phyloP scores from a whole-genome alignment of 148 eudicot genomes.

The Fallopia convolvulus region DNA sequence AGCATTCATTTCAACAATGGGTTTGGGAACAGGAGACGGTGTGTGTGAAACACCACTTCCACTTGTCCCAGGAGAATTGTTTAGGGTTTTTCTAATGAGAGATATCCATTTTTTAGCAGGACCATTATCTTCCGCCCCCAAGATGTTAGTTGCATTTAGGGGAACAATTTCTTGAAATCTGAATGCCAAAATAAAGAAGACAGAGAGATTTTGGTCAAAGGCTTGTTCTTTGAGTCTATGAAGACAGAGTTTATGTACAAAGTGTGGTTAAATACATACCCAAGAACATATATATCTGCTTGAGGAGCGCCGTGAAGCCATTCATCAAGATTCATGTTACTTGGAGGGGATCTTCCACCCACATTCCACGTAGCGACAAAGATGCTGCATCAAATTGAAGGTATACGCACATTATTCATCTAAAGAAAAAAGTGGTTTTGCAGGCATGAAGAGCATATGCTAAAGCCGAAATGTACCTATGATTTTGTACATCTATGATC shows the following conservation, averaged over 20 bases:
- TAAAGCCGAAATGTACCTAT: conserved; percentile 49
- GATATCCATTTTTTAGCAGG: conserved; percentile 87
- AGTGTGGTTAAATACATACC: conserved; percentile 42
- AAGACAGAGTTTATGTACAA: background rate
- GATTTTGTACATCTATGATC: conserved; percentile 82
- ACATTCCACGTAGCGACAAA: conserved; percentile 98
- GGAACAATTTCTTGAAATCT: conserved; percentile 98
- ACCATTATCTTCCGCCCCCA: conserved; percentile 88
- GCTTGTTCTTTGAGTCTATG: background rate
- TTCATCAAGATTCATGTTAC: conserved; percentile 76
- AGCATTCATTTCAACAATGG: conserved; percentile 68
- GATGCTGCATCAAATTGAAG: conserved; percentile 9
- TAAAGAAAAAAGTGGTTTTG: background rate
- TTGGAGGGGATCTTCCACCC: conserved; percentile 83
- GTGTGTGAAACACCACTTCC: conserved; percentile 63
- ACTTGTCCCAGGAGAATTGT: conserved; percentile 75
- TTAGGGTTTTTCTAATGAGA: conserved; percentile 62
- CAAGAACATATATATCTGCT: conserved; percentile 95
- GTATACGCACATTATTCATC: background rate
- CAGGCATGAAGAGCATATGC: background rate
- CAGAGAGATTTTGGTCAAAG: background rate
- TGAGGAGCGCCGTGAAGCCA: conserved; percentile 94
- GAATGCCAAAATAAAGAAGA: conserved; percentile 12
- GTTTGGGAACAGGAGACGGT: conserved; percentile 88
- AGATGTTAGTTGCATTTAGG: conserved; percentile 81